Evolutionary conservation across 768 basidiomycete species (phyloP).

Genomic region (Rhodocollybia butyracea): DNA sequence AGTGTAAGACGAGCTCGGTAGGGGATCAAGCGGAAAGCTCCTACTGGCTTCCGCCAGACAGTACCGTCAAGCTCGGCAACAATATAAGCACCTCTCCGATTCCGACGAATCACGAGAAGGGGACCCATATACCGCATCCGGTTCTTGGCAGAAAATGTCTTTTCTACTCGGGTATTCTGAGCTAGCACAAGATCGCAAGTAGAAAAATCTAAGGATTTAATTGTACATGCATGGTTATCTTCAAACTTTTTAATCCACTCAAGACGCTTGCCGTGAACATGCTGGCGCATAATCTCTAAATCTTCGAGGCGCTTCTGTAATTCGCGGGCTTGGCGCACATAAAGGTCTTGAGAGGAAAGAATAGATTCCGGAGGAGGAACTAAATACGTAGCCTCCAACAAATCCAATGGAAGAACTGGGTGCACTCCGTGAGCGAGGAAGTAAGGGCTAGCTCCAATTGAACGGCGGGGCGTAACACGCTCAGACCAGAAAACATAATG

Average conservation of each 20-base stretch:
- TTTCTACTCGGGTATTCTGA: constrained; percentile 29
- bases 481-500: constrained; percentile 19
- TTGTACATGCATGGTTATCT: constrained; percentile 15
- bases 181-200: constrained; percentile 31
- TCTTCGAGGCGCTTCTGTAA: constrained; percentile 13
- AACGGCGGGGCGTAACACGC: constrained; percentile 13
- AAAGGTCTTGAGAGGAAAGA: constrained; percentile 21
- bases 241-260: constrained; percentile 16
- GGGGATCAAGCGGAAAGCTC: constrained; percentile 4
- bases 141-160: background rate
- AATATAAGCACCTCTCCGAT: background rate
- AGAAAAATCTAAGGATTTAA: constrained; percentile 24
- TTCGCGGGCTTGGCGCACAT: constrained; percentile 17
- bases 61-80: background rate
- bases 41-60: background rate
- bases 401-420: constrained; percentile 28
- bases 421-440: constrained; percentile 27
- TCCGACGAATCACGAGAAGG: background rate
- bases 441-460: constrained; percentile 20
- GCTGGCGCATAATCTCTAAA: constrained; percentile 10
- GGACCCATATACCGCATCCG: background rate
- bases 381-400: constrained; percentile 30
- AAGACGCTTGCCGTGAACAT: constrained; percentile 12
- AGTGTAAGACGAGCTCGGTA: constrained; percentile 15
- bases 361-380: constrained; percentile 15